Percentiles rank a stretch among this genome's conserved stretches.
phyloP scores from a whole-genome alignment of 352 stramenopile species.

The Phytophthora sojae region DNA sequence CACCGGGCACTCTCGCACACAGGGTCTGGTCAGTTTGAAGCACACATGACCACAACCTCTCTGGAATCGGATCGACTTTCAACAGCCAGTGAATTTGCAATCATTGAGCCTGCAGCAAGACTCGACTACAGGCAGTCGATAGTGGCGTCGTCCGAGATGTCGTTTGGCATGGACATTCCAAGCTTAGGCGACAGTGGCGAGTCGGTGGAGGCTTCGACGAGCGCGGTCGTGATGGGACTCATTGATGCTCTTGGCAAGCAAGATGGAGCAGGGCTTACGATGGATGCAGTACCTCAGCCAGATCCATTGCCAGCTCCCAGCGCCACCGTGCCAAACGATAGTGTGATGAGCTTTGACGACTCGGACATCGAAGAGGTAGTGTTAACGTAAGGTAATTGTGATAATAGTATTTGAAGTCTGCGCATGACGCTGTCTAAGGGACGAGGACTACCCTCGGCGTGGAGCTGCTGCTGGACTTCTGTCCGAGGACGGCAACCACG shows the following conservation, averaged over 20 bases:
- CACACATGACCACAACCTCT: slow-evolving; percentile 7
- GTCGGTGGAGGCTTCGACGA: slow-evolving; percentile 15
- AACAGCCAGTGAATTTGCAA: slow-evolving; percentile 7
- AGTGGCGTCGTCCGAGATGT: slow-evolving; percentile 53
- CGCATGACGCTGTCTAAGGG: background rate
- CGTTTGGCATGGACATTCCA: slow-evolving; percentile 50
- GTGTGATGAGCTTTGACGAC: slow-evolving; percentile 55
- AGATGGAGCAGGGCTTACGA: background rate
- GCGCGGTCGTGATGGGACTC: slow-evolving; percentile 7
- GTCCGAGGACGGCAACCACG: slow-evolving; percentile 95
- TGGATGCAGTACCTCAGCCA: background rate
- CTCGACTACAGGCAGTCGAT: slow-evolving; percentile 38
- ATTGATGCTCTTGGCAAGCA: slow-evolving; percentile 2
- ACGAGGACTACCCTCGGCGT: slow-evolving; percentile 92
- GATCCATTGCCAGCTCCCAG: background rate
- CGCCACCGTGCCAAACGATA: slow-evolving; percentile 13
- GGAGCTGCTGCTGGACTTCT: slow-evolving; percentile 99
- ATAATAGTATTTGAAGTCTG: background rate
- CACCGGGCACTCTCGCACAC: background rate
- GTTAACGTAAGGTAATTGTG: slow-evolving; percentile 32
- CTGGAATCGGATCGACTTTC: slow-evolving; percentile 30
- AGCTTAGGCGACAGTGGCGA: slow-evolving; percentile 45
- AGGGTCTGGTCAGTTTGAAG: slow-evolving; percentile 2
- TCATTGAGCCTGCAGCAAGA: background rate
- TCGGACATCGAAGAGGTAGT: slow-evolving; percentile 71